Evolutionary conservation across 2,329 filamentous ascomycete species (phyloP).

Genomic region (Leptographium wingfieldii): DNA sequence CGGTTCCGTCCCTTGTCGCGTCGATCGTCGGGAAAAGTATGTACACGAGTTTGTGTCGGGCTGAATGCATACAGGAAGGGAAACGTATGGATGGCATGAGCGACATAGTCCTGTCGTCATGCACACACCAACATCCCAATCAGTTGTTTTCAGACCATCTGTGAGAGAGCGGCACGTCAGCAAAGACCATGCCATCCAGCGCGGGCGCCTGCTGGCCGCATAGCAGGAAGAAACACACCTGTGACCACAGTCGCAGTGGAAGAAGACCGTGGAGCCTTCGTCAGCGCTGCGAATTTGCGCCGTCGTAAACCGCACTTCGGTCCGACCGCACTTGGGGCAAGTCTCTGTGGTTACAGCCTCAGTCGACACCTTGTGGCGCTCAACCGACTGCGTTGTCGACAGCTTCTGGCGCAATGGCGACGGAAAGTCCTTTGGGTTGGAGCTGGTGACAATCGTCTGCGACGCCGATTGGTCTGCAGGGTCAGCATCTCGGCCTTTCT

Average conservation of each 20-base stretch:
- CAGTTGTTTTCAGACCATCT: constrained; percentile 51
- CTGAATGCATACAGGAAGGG: background rate
- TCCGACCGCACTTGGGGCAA: constrained; percentile 70
- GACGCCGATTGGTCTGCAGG: constrained; percentile 50
- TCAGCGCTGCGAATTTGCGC: constrained; percentile 85
- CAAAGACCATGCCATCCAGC: background rate
- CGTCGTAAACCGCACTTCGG: constrained; percentile 73
- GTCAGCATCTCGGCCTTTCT: background rate
- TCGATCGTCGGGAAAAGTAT: background rate
- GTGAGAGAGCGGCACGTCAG: background rate
- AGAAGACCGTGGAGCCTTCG: constrained; percentile 89
- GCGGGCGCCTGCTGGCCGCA: constrained; percentile 13
- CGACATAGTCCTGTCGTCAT: background rate
- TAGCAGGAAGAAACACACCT: constrained; percentile 25
- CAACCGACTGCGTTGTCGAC: constrained; percentile 75
- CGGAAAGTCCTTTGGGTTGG: constrained; percentile 84
- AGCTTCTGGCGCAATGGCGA: constrained; percentile 77
- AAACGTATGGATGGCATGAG: background rate
- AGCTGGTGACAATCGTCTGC: constrained; percentile 65
- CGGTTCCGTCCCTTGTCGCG: background rate
- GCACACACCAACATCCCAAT: background rate
- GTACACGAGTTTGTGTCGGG: background rate
- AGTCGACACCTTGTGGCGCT: constrained; percentile 63
- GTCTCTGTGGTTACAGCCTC: constrained; percentile 54
- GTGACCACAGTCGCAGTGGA: constrained; percentile 67